These are phyloP conservation scores for Plasmodium gonderi DNA, from an alignment of 169 alveolate genomes.

Conservation along the genomic window DNA sequence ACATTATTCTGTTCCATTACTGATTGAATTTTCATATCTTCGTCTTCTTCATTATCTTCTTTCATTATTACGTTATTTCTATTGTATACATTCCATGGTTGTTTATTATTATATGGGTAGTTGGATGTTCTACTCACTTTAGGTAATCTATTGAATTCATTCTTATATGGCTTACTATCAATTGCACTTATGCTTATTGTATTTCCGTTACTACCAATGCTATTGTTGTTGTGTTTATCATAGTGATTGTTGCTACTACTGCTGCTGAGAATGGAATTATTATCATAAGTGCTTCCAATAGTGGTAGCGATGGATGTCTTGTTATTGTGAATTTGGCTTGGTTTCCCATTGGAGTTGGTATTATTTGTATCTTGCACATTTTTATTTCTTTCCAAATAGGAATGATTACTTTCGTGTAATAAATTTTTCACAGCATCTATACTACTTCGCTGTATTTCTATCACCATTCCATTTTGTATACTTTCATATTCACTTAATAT, in stretches of 20 bases:
- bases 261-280: too few relatives aligned
- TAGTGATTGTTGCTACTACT: neutral
- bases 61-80: slow-evolving; percentile 5
- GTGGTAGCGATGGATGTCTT: neutral
- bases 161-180: neutral
- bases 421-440: slow-evolving; percentile 15
- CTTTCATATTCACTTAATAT: slow-evolving; percentile 70
- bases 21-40: slow-evolving; percentile 53
- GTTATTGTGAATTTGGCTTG: neutral
- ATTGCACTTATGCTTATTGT: neutral
- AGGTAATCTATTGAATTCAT: neutral
- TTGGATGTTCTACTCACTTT: neutral
- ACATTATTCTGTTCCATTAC: slow-evolving; percentile 56
- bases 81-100: slow-evolving; percentile 70
- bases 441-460: slow-evolving; percentile 60
- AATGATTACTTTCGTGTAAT: slow-evolving; percentile 31
- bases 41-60: slow-evolving; percentile 34
- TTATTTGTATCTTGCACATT: neutral
- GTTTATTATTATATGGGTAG: neutral
- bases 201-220: neutral
- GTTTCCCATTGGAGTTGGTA: neutral
- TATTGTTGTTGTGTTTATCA: neutral
- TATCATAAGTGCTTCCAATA: neutral
- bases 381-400: slow-evolving; percentile 49
- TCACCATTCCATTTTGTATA: slow-evolving; percentile 46